Evolutionary conservation across 2,329 filamentous ascomycete genomes (phyloP).

Genomic region (Exophiala aquamarina): DNA sequence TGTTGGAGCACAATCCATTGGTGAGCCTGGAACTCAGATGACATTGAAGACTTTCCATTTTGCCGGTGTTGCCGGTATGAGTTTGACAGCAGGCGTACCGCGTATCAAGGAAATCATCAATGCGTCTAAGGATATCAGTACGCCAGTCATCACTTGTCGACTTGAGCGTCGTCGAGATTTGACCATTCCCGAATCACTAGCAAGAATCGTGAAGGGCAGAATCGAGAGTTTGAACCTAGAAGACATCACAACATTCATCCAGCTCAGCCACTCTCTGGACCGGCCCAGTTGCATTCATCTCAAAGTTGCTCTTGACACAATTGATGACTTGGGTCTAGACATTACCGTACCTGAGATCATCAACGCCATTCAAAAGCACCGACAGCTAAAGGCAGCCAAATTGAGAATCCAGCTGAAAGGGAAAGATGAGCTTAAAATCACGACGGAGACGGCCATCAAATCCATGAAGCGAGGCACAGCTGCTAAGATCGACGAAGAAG

Average conservation of each 20-base stretch:
- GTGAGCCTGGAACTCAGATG: constrained; percentile 98
- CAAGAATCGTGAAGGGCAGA: constrained; percentile 85
- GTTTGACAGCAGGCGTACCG: constrained; percentile 97
- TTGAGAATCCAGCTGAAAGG: constrained; percentile 55
- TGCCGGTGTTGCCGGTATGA: constrained; percentile 98
- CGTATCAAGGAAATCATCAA: constrained; percentile 99
- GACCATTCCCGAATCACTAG: constrained; percentile 39
- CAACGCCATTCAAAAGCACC: constrained; percentile 73
- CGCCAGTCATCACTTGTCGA: constrained; percentile 87
- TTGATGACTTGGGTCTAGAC: constrained; percentile 79
- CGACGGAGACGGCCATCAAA: constrained; percentile 57
- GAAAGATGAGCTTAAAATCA: constrained; percentile 68
- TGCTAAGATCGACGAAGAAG: constrained; percentile 46
- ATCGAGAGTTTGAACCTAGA: constrained; percentile 93
- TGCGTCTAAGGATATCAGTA: constrained; percentile 89
- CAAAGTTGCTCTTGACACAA: constrained; percentile 74
- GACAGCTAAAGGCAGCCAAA: constrained; percentile 70
- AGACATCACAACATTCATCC: constrained; percentile 76
- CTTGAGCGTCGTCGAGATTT: constrained; percentile 41
- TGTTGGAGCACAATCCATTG: constrained; percentile 95
- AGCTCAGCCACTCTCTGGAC: constrained; percentile 70
- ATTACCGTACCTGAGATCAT: constrained; percentile 73
- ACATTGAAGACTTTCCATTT: constrained; percentile 99
- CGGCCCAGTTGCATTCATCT: constrained; percentile 70
- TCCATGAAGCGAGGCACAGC: constrained; percentile 43